phyloP scores from a whole-genome alignment of 2,329 filamentous ascomycete species.

The Xylaria sp. region DNA sequence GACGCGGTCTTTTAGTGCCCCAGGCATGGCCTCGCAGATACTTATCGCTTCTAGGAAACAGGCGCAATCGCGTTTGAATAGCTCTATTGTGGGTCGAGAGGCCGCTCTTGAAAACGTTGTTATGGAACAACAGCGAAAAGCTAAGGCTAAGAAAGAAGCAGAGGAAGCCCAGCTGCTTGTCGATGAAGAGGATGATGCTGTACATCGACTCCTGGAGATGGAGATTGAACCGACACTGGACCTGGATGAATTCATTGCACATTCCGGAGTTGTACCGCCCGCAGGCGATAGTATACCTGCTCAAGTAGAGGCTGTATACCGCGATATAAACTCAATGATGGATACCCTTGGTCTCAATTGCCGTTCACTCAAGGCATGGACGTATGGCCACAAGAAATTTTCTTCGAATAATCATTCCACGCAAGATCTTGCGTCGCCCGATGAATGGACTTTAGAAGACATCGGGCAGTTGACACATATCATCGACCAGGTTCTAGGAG shows the following conservation, averaged over 20 bases:
- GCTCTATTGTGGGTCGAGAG: conserved; percentile 55
- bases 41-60: conserved; percentile 54
- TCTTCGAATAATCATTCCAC: conserved; percentile 65
- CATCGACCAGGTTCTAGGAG: conserved; percentile 71
- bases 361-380: conserved; percentile 71
- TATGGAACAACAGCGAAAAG: conserved; percentile 61
- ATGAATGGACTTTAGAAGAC: conserved; percentile 81
- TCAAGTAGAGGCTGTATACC: conserved; percentile 74
- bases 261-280: conserved; percentile 63
- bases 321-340: conserved; percentile 93
- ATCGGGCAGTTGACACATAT: conserved; percentile 74
- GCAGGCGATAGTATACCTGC: conserved; percentile 68
- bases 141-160: conserved; percentile 65
- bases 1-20: conserved; percentile 68
- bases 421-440: conserved; percentile 74
- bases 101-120: conserved; percentile 58
- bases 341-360: conserved; percentile 89
- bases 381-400: conserved; percentile 72
- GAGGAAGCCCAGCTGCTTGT: conserved; percentile 67
- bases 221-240: conserved; percentile 69
- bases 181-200: conserved; percentile 76
- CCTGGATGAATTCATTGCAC: conserved; percentile 75
- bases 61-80: conserved; percentile 50
- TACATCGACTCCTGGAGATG: conserved; percentile 70
- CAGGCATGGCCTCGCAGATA: conserved; percentile 67